Evolutionary conservation across 1,284 basidiomycete genomes (phyloP), one percentile per base, ranked within the genome.

Genomic region (Cystobasidium slooffiae): DNA sequence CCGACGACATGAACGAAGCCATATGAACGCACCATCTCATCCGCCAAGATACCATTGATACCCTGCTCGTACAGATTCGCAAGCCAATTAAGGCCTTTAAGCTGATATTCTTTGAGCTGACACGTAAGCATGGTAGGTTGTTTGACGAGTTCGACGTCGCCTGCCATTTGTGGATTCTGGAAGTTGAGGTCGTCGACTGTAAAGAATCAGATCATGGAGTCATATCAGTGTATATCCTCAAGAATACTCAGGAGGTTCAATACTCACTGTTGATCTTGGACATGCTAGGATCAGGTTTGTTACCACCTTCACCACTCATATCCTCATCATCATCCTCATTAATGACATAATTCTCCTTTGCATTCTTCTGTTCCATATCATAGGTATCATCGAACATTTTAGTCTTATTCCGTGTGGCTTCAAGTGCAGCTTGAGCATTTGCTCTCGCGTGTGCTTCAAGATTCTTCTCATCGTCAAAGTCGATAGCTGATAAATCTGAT

Each of bases 11-110:
- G n/a, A n/a, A n/a, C n/a, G n/a, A n/a, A n/a, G n/a, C n/a, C n/a
- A n/a, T n/a, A n/a, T 94, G 89, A 93, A 37, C 95, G 87, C 85
- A 94, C 94, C 97, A 99, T 99, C 85, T 99, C 97, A 82, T 99
- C 97, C 3, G 94, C 94, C 16, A 98, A 87, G 79, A 98, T 98
- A 76, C 94, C 94, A 81, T 98, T 98, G 86, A 99, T 99, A 67
- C 97, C 97, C 83, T 99, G 96, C 83, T 99, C 97, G 82, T 99
- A 99, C 55, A 99, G 84, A 31, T 96, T 98, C 43, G 91, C 97
- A 24, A 99, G 86, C 97, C 97, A 99, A 77, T 97, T 99, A 63
- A 99, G 86, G 78, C 97, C 97, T 82, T 99, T 99, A 77, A 99
- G 84, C 83, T 99, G 97, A 82, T 99, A 99, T 83, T 99, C 97